Base-by-base conservation (phyloP, 805 yeast genomes). In the Starmerella asiatica region DNA sequence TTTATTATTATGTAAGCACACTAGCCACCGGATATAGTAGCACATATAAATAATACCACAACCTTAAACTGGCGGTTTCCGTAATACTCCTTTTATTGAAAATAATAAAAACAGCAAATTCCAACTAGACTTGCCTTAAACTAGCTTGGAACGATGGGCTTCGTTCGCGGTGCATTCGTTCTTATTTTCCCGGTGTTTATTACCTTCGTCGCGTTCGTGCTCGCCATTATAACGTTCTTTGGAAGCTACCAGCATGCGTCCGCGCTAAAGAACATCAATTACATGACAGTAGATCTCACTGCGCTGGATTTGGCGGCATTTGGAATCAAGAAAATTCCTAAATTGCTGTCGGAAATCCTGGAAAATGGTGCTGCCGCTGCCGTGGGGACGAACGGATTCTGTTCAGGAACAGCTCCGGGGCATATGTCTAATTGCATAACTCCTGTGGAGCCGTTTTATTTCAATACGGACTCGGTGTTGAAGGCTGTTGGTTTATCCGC, bases 351-450 rank as follows among this genome's bases (percentile, higher is more conserved):
- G 30, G 8, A 23, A 21, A 5, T 2, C 34, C 6, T 46, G 64
- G 3, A 70, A 70, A 2, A 49, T 74, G 7, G 55, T 70, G 3
- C 67, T 32, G 61, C 69, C 21, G 71, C 71, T 48, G 64, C 70
- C 14, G 60, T 75, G 26, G 80, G 82, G 28, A 58, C 73, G 48
- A 76, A 79, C 71, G 78, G 79, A 19, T 76, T 73, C 58, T 77
- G 85, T 56, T 50, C 62, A 39, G 78, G 75, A 8, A 1, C 16
- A 18, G 47, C 52, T 40, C 36, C 48, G 43, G 34, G 44, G 24
- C 34, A 49, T 36, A 57, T 48, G 29, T 54, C 23, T 42, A 42
- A 29, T 50, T 81, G 93, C 57, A 60, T 71, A 14, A 51, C 63
- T 8, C 73, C 86, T 17, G 57, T 63, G 42, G 63, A 72, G 3